These are phyloP conservation scores for Saccharomycopsis fermentans DNA, from an alignment of 805 yeast genomes.

Conservation along the genomic window DNA sequence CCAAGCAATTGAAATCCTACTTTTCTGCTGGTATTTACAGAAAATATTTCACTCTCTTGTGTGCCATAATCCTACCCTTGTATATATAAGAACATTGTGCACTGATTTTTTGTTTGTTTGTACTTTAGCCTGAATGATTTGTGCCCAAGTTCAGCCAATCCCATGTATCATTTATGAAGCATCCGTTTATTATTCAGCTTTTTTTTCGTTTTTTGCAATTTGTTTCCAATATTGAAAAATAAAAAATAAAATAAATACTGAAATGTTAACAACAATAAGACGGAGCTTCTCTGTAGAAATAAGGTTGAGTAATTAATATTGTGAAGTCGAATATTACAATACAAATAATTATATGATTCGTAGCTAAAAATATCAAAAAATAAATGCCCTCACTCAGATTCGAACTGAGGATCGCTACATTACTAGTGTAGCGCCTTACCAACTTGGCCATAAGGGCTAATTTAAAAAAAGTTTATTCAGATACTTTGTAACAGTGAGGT, in stretches of 20 bases:
- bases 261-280: too few relatives aligned
- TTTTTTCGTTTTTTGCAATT: background rate
- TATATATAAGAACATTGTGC: background rate
- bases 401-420: slow-evolving; percentile 31
- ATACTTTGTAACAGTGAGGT: too few relatives aligned
- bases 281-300: too few relatives aligned
- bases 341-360: background rate
- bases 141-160: background rate
- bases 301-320: too few relatives aligned
- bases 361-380: slow-evolving; percentile 10
- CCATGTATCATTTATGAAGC: background rate
- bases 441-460: slow-evolving; percentile 30
- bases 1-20: too few relatives aligned
- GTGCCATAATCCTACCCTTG: too few relatives aligned
- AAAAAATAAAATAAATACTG: background rate
- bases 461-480: background rate
- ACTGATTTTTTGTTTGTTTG: background rate
- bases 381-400: slow-evolving; percentile 29
- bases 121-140: background rate
- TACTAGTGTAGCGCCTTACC: slow-evolving; percentile 32
- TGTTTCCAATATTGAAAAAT: background rate
- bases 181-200: background rate
- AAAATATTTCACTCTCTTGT: too few relatives aligned
- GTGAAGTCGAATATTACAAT: background rate
- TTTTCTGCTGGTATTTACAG: too few relatives aligned